phyloP scores from a whole-genome alignment of 2,329 filamentous ascomycete species.

The Sporothrix variecibatus region DNA sequence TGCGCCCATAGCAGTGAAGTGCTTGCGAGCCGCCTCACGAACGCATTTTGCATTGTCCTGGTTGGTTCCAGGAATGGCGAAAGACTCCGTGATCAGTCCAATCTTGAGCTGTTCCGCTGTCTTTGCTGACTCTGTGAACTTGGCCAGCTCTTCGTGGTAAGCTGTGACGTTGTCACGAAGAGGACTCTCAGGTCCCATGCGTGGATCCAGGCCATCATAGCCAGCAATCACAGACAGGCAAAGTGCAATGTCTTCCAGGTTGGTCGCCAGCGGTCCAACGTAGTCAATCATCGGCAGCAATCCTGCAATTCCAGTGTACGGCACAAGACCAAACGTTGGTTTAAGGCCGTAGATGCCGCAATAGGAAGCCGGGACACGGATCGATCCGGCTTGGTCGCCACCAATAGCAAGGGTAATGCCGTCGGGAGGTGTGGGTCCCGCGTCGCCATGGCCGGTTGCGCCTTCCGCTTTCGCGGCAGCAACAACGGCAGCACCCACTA shows the following conservation, averaged over 20 bases:
- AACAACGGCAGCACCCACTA: slow-evolving; percentile 33
- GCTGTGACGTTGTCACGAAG: slow-evolving; percentile 38
- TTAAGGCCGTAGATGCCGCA: slow-evolving; percentile 49
- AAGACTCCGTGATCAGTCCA: slow-evolving; percentile 49
- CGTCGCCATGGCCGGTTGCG: slow-evolving; percentile 38
- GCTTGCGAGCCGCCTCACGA: slow-evolving; percentile 39
- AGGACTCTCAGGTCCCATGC: slow-evolving; percentile 43
- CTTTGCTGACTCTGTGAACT: slow-evolving; percentile 30
- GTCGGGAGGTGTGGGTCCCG: slow-evolving; percentile 62
- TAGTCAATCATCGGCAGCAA: slow-evolving; percentile 48
- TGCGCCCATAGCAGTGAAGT: slow-evolving; percentile 46
- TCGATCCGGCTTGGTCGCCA: slow-evolving; percentile 71
- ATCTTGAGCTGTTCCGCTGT: slow-evolving; percentile 41
- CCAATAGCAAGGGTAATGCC: slow-evolving; percentile 50
- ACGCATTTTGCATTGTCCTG: slow-evolving; percentile 43
- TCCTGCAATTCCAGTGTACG: slow-evolving; percentile 50
- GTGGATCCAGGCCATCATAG: slow-evolving; percentile 50
- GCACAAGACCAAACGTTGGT: slow-evolving; percentile 51
- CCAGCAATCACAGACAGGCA: slow-evolving; percentile 47
- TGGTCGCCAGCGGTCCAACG: slow-evolving; percentile 48
- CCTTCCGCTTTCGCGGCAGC: slow-evolving; percentile 35
- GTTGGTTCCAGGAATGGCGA: slow-evolving; percentile 43
- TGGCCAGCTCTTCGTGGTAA: slow-evolving; percentile 38
- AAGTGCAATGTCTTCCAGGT: slow-evolving; percentile 45
- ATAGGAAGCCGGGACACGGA: slow-evolving; percentile 59